These are phyloP conservation scores for Tylopilus plumbeoviolaceoides DNA, from an alignment of 768 basidiomycete species.

Conservation along the genomic window DNA sequence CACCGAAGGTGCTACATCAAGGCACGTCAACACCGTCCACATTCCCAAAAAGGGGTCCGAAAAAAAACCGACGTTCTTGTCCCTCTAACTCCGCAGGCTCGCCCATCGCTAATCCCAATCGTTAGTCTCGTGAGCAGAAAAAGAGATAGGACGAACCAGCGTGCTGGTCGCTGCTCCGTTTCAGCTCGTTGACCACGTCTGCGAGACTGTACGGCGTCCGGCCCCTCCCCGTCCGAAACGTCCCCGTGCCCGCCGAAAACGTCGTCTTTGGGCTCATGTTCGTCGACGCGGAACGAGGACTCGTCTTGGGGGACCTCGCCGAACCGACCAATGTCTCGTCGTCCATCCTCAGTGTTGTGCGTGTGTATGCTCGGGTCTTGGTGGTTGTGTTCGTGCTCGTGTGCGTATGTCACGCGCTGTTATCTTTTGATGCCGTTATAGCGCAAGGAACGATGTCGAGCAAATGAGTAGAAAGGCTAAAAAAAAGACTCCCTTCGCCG, in stretches of 20 bases:
- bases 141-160: constrained; percentile 24
- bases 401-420: not conserved
- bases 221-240: constrained; percentile 23
- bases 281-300: constrained; percentile 19
- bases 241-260: not conserved
- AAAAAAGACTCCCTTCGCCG: not conserved
- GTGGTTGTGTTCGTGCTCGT: not conserved
- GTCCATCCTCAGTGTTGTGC: constrained; percentile 13
- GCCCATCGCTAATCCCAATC: constrained; percentile 18
- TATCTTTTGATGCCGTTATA: not conserved
- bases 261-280: constrained; percentile 9
- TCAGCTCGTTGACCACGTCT: constrained; percentile 42
- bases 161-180: constrained; percentile 32
- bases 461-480: not conserved
- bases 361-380: not conserved
- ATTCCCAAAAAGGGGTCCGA: not conserved
- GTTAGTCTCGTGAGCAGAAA: not conserved
- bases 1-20: constrained; percentile 31
- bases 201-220: constrained; percentile 39
- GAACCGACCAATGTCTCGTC: constrained; percentile 24
- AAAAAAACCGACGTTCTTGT: constrained; percentile 30
- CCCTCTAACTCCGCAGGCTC: constrained; percentile 36
- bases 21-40: not conserved
- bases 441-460: not conserved
- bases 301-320: constrained; percentile 17